Evolutionary conservation across 1,284 basidiomycete species (phyloP), one percentile per base, ranked within the genome.

Genomic region (Prillingera fragicola): DNA sequence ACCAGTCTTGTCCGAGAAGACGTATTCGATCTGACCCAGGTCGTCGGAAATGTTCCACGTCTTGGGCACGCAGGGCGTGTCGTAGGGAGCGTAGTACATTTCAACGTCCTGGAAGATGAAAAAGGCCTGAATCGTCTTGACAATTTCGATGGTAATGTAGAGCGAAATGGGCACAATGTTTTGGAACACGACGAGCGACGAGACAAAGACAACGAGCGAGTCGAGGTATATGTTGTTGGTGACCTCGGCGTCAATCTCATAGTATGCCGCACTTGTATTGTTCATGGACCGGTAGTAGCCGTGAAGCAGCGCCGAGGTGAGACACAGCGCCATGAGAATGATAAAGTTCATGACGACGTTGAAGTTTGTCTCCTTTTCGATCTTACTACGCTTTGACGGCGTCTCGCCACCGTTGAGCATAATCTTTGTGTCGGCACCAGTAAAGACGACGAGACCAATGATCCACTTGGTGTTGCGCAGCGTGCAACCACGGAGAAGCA

Each of bases 21-120:
- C 78, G 70, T 96, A 97, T 74, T 95, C 92, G 70, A 96, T 96
- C 73, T 96, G 92, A 21, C 92, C 92, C 1, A 97, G 80, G 70
- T 96, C 92, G 66, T 96, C 92, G 3, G 89, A 94, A 58, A 97
- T 94, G 68, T 92, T 94, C 92, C 92, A 96, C 12, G 89, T 94
- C 73, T 97, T 97, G 32, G 92, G 90, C 4, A 91, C 82, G 59
- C 91, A 96, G 0, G 88, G 76, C 0, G 87, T 84, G 67, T 96
- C 84, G 66, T 84, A 83, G 5, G 84, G 81, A 44, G 79, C 77
- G 71, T 96, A 96, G 74, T 92, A 96, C 90, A 98, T 94, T 67
- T 96, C 92, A 55, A 90, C 66, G 63, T 98, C 94, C 70, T 94
- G 88, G n/a, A 83, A 83, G 68, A 97, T 97, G 75, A 96, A 95